Base-by-base conservation (phyloP, 148 eudicot genomes). In the Dysphania ambrosioides region DNA sequence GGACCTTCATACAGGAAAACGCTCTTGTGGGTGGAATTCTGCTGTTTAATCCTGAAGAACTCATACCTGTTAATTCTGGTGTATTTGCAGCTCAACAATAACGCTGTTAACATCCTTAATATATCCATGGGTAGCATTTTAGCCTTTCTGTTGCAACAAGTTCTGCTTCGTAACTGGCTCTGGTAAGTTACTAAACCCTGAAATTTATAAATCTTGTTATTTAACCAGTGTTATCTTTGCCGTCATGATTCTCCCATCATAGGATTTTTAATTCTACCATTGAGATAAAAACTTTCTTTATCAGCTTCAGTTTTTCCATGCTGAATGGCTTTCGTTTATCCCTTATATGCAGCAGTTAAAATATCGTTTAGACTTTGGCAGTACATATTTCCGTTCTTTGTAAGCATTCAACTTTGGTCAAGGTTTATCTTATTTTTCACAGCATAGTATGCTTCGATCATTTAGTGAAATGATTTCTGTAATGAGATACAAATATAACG, bases 61-160 rank as follows among this genome's bases (percentile, higher is more conserved):
- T 65, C 56, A 60, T 30, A 67, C 27, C 16, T 31, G 51, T 36
- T 51, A 24, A 18, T 68, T 36, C 57, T 44, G 11, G 32, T 34
- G 44, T 31, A 19, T 68, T 85, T 78, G 82, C 94, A 93, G 97
- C 92, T 91, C 41, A 93, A 88, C 87, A 93, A 93, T 60, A 97
- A 93, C 49, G 90, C 78, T 66, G 98, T 93, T 35, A 91, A 93
- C 72, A 76, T 93, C 76, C 87, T 93, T 81, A 93, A 91, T 75
- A 89, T 93, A 85, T 89, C 98, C 26, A 84, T 89, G 79, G 98
- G 98, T 32, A 86, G 91, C 86, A 75, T 85, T 38, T 80, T 93
- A 67, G 97, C 98, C 40, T 80, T 93, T 72, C 42, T 87, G 66
- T 74, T 93, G 77, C 97, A 88, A 79, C 90, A 82, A 78, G 12